Conservation (phyloP, 2,329 filamentous ascomycete genomes). For the Ramichloridium luteum region DNA sequence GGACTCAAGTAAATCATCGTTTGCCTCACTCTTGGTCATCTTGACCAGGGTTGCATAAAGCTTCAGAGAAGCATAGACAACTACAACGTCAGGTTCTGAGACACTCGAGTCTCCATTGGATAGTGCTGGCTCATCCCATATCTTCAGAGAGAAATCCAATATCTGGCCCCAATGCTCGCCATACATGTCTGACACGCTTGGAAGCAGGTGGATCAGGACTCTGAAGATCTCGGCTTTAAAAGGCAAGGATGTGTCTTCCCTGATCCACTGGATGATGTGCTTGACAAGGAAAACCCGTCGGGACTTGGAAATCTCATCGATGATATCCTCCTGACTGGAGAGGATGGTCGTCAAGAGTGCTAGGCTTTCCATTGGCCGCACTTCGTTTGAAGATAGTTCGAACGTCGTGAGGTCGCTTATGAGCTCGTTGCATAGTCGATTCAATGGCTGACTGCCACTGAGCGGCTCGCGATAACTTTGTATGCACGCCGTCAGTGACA, state of each 20-base stretch:
- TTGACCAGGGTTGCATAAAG: conserved; percentile 52
- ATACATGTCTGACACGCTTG: conserved; percentile 68
- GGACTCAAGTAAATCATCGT: conserved; percentile 74
- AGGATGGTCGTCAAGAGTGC: conserved; percentile 44
- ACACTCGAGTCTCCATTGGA: conserved; percentile 1
- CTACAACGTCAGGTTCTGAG: conserved; percentile 15
- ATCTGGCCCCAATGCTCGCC: conserved; percentile 68
- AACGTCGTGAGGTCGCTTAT: conserved; percentile 46
- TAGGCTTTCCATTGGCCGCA: conserved; percentile 32
- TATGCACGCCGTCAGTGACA: conserved; percentile 38
- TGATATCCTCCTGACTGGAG: conserved; percentile 35
- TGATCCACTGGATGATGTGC: conserved; percentile 61
- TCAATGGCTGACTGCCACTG: conserved; percentile 35
- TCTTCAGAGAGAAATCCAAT: conserved; percentile 24
- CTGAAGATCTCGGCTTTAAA: conserved; percentile 46
- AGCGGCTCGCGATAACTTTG: conserved; percentile 39
- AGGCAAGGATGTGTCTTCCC: conserved; percentile 36
- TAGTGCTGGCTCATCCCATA: conserved; percentile 21
- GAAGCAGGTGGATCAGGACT: conserved; percentile 47
- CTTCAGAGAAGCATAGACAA: conserved; percentile 60
- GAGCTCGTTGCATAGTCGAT: conserved; percentile 47
- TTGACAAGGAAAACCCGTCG: conserved; percentile 73
- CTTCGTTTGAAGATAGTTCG: conserved; percentile 24
- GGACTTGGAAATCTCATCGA: conserved; percentile 43
- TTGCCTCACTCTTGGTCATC: conserved; percentile 51